Conservation (phyloP, 345 rosid genomes). For the Atalantia buxifolia region DNA sequence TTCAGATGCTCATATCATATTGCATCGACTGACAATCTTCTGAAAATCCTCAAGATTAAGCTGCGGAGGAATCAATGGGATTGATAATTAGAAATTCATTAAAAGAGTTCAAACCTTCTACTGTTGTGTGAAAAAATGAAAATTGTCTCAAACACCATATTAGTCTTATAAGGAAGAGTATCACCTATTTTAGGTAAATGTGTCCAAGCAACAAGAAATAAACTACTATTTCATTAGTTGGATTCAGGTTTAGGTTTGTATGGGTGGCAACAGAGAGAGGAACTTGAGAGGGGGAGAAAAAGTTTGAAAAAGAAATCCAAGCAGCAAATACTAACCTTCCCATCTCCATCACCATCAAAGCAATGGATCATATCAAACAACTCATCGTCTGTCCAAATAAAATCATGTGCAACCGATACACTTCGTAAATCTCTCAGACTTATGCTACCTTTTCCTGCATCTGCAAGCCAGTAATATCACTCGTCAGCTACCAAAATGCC, state of each 20-base stretch:
- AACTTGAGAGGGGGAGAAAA: neutral
- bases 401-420: conserved; percentile 63
- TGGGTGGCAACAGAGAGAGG: neutral
- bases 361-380: conserved; percentile 68
- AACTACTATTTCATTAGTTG: neutral
- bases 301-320: neutral
- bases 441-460: conserved; percentile 59
- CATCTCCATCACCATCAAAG: conserved; percentile 66
- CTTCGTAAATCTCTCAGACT: conserved; percentile 46
- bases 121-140: no score
- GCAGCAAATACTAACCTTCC: conserved; percentile 49
- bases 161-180: no score
- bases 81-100: neutral
- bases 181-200: neutral
- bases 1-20: conserved; percentile 43
- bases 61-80: conserved; percentile 37
- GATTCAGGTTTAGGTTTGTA: neutral
- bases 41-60: conserved; percentile 63
- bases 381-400: conserved; percentile 69
- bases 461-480: conserved; percentile 35
- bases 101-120: neutral
- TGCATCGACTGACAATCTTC: conserved; percentile 57
- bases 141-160: no score
- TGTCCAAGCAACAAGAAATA: neutral
- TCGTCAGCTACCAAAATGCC: conserved; percentile 1